These are phyloP conservation scores for Xylariales sp. DNA, from an alignment of 2,329 filamentous ascomycete genomes.

Conservation along the genomic window DNA sequence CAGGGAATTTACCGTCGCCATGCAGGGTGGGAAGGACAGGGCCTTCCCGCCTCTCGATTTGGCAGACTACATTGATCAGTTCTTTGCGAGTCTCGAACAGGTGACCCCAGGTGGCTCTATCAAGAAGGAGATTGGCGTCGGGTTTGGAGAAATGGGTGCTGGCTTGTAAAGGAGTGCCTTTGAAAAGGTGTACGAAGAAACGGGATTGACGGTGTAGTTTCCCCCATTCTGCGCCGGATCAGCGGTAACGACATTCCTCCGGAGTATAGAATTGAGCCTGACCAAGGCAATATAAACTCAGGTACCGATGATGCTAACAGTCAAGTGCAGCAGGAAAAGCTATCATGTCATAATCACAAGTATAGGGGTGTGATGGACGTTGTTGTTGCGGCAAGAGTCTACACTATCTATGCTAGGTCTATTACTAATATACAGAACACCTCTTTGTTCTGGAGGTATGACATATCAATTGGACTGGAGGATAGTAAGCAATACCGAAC, in stretches of 20 bases:
- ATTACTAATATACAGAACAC: too few relatives aligned
- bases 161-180: not conserved
- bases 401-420: too few relatives aligned
- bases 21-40: constrained; percentile 43
- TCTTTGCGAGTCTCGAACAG: constrained; percentile 45
- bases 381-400: too few relatives aligned
- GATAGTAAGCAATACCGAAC: not conserved
- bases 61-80: constrained; percentile 49
- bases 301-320: too few relatives aligned
- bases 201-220: not conserved
- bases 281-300: too few relatives aligned
- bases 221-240: too few relatives aligned
- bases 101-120: constrained; percentile 30
- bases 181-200: constrained; percentile 4
- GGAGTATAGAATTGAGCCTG: too few relatives aligned
- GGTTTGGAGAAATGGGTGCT: constrained; percentile 40
- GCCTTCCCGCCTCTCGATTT: constrained; percentile 48
- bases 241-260: too few relatives aligned
- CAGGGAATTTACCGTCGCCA: constrained; percentile 37
- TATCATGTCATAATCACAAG: too few relatives aligned
- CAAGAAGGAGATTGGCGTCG: constrained; percentile 49
- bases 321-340: too few relatives aligned
- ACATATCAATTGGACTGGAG: not conserved
- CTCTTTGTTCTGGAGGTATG: too few relatives aligned
- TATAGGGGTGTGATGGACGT: too few relatives aligned